phyloP scores from a whole-genome alignment of 768 basidiomycete genomes.

The Russula griseocarnosa region DNA sequence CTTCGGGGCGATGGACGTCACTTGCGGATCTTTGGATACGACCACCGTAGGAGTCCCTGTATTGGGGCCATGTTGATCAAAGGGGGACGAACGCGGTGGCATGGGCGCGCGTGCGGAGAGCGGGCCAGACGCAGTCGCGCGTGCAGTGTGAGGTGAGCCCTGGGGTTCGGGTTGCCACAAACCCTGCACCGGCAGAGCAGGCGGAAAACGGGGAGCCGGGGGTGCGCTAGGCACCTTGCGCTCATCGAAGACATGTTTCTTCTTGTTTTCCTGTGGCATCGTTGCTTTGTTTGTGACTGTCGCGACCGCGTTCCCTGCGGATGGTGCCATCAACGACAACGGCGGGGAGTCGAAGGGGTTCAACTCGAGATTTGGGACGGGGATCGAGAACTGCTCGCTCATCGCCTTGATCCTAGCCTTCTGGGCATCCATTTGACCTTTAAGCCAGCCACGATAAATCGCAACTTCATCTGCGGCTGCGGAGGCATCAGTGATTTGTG shows the following conservation, averaged over 20 bases:
- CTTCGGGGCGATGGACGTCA: neutral
- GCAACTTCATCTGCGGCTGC: constrained; percentile 2
- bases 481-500: neutral
- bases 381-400: constrained; percentile 14
- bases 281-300: too few species aligned
- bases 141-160: neutral
- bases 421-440: constrained; percentile 5
- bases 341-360: neutral
- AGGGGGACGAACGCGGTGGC: neutral
- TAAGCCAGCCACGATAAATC: constrained; percentile 6
- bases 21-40: neutral
- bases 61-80: neutral
- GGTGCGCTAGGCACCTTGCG: neutral
- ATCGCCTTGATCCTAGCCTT: constrained; percentile 13
- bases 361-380: constrained; percentile 14
- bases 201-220: neutral
- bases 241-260: neutral
- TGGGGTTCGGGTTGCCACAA: neutral
- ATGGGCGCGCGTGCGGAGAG: too few species aligned
- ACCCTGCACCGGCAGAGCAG: neutral
- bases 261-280: neutral
- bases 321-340: neutral
- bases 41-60: neutral
- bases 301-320: neutral
- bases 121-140: neutral